These are phyloP conservation scores for Mortierella sp. DNA, from an alignment of 371 early-diverging fungal genomes.

Conservation along the genomic window DNA sequence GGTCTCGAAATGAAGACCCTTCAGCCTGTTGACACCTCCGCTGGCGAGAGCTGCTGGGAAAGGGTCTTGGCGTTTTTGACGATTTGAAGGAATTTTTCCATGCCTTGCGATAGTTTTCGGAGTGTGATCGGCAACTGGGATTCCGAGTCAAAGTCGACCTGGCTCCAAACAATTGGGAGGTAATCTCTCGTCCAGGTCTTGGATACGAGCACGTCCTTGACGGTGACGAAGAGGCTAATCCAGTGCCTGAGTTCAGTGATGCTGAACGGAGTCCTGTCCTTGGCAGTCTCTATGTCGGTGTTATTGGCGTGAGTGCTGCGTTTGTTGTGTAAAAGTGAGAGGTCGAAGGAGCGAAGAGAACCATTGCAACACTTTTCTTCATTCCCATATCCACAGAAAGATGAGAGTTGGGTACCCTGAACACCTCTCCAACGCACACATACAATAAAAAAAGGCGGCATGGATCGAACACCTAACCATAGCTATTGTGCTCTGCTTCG, in stretches of 20 bases:
- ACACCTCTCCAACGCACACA: no score
- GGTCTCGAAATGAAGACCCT: background rate
- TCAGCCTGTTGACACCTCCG: background rate
- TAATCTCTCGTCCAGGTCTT: background rate
- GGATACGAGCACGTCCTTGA: conserved; percentile 19
- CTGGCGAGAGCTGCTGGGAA: background rate
- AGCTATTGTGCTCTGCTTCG: no score
- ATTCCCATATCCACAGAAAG: no score
- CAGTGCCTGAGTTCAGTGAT: conserved; percentile 7
- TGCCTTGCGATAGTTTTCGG: background rate
- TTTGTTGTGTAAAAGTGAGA: no score
- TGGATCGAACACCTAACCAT: background rate
- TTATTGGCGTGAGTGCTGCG: no score
- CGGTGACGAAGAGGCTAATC: conserved; percentile 14
- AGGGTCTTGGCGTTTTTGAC: background rate
- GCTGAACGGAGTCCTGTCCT: conserved; percentile 10
- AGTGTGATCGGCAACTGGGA: background rate
- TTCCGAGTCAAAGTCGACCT: background rate
- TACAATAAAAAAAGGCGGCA: background rate
- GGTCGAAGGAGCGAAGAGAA: no score
- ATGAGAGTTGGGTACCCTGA: no score
- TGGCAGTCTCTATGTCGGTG: no score
- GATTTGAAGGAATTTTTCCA: background rate
- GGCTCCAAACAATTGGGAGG: background rate
- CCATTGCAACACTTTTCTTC: no score